Evolutionary conservation across 768 basidiomycete genomes (phyloP), one percentile per base, ranked within the genome.

Genomic region (Paxillus involutus): DNA sequence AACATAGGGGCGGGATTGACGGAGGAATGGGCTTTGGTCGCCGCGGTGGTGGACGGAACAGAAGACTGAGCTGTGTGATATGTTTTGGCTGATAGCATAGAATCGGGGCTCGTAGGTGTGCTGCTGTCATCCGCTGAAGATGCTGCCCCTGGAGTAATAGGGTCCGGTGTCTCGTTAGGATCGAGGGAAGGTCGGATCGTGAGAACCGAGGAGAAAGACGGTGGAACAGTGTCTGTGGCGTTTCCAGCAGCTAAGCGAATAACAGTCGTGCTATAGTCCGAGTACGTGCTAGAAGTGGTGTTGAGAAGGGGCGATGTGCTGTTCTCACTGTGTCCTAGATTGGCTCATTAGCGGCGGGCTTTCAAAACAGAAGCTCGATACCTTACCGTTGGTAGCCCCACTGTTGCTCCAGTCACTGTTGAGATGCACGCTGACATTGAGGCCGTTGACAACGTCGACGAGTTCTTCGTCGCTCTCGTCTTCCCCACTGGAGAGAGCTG

Each of bases 11-110:
- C 59, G 3, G 80, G 74, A 35, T 75, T 75, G 45, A 87, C 78
- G 7, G 87, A 88, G 1, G 88, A 89, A 17, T 88, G 85, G 11
- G 88, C 90, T 59, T 89, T 86, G 0, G 89, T 92, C 5, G 90
- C 90, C 14, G 76, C 77, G 1, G 89, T 80, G 36, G 77, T 75
- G 2, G 84, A 85, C 4, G 73, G 72, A 29, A 74, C 60, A 3
- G 77, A 77, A 24, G 75, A 71, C 21, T 77, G 72, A 9, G 86
- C 85, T 6, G 88, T 90, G 58, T 82, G 81, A 68, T 85, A 88
- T 3, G 83, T 67, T 48, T 82, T 75, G 44, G 83, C 77, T 13
- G 87, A 86, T 51, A 81, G 65, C 35, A 80, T 72, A 21, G 83
- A 84, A 33, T 74, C 73, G 16, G 73, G 66, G 51, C 71, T 74